Evolutionary conservation across 1,139 yeast genomes (phyloP).

Genomic region (Pichia sp.): DNA sequence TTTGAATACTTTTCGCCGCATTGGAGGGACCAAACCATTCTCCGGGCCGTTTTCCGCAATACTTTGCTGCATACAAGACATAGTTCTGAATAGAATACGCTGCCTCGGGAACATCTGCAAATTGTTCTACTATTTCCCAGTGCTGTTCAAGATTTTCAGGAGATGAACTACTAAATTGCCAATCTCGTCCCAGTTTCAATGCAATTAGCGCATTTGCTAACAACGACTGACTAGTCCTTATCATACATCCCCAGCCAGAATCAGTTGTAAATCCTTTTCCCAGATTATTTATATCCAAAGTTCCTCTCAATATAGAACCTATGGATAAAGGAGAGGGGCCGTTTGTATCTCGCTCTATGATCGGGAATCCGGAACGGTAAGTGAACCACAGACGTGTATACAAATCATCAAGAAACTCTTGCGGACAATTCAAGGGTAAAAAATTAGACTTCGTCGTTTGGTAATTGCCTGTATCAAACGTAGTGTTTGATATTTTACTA

Average conservation of each 20-base stretch:
- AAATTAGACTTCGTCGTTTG: neutral
- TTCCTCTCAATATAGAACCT: constrained; percentile 44
- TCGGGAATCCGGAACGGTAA: constrained; percentile 75
- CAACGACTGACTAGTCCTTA: constrained; percentile 86
- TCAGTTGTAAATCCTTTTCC: constrained; percentile 69
- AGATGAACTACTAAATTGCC: constrained; percentile 32
- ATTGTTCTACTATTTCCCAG: constrained; percentile 48
- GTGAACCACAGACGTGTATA: constrained; percentile 65
- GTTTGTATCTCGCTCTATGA: constrained; percentile 54
- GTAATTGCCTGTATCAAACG: neutral
- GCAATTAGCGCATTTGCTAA: constrained; percentile 69
- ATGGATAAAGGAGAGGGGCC: constrained; percentile 78
- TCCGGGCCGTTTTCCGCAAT: constrained; percentile 75
- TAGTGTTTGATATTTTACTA: constrained; percentile 6
- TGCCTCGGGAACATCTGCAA: constrained; percentile 58
- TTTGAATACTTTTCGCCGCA: constrained; percentile 63
- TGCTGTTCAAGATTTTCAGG: constrained; percentile 10
- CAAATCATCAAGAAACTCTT: constrained; percentile 50
- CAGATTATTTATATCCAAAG: constrained; percentile 30
- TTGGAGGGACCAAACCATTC: constrained; percentile 99
- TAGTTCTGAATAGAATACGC: constrained; percentile 84
- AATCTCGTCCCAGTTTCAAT: constrained; percentile 45
- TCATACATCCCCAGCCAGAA: constrained; percentile 99
- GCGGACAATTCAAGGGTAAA: constrained; percentile 29
- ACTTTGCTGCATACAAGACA: constrained; percentile 65